Evolutionary conservation across 371 early-diverging fungal species (phyloP).

Genomic region (Apophysomyces trapeziformis): DNA sequence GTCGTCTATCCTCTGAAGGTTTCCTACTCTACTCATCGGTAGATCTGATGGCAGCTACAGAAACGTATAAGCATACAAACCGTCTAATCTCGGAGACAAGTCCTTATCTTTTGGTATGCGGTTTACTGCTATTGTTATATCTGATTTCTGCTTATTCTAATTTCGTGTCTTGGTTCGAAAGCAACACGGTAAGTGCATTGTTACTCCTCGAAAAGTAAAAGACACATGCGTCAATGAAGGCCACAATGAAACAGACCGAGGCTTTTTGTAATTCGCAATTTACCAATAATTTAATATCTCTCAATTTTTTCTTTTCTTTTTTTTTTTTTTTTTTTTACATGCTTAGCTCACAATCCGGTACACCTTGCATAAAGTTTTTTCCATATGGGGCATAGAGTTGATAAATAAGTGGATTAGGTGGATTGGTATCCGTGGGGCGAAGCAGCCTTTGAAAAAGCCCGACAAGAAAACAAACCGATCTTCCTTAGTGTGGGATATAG

Average conservation of each 20-base stretch:
- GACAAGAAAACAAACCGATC: slow-evolving; percentile 60
- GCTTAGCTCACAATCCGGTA: slow-evolving; percentile 53
- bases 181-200: slow-evolving; percentile 48
- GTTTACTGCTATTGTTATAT: not conserved
- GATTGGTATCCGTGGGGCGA: slow-evolving; percentile 79
- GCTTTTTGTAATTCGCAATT: not conserved
- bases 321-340: too few relatives aligned
- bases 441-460: slow-evolving; percentile 65
- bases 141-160: slow-evolving; percentile 11
- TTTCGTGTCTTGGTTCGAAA: slow-evolving; percentile 8
- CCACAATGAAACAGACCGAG: not conserved
- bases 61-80: slow-evolving; percentile 40
- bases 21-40: not conserved
- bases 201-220: slow-evolving; percentile 2
- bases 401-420: slow-evolving; percentile 38
- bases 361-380: slow-evolving; percentile 12
- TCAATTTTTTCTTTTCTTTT: not conserved
- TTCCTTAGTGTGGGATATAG: slow-evolving; percentile 73
- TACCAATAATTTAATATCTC: not conserved
- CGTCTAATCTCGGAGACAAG: slow-evolving; percentile 63
- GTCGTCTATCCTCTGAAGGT: too few relatives aligned
- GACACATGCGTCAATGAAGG: not conserved
- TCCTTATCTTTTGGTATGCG: slow-evolving; percentile 61
- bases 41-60: not conserved
- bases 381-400: not conserved